Conservation (phyloP, 352 stramenopile species). For the Detonula confervacea region DNA sequence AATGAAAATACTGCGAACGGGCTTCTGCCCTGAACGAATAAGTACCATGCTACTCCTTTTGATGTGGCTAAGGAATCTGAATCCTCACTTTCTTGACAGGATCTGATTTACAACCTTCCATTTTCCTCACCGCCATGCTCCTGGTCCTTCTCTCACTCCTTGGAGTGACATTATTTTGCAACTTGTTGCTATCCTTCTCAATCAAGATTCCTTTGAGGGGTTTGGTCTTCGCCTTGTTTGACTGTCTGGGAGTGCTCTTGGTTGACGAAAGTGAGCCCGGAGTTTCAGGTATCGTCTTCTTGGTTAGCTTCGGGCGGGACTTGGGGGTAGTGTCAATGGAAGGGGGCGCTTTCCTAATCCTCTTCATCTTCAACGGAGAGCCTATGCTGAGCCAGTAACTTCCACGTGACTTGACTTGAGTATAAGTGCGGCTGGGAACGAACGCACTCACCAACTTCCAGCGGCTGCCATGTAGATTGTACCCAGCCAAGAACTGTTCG, state of each 20-base stretch:
- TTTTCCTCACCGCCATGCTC: slow-evolving; percentile 5
- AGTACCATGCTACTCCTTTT: not conserved
- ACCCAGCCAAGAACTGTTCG: slow-evolving; percentile 39
- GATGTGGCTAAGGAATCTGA: slow-evolving; percentile 4
- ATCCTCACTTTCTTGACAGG: slow-evolving; percentile 16
- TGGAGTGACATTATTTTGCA: slow-evolving; percentile 11
- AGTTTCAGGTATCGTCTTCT: slow-evolving; percentile 1
- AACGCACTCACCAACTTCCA: slow-evolving; percentile 41
- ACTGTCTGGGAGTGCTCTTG: slow-evolving; percentile 24
- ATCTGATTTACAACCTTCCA: slow-evolving; percentile 14
- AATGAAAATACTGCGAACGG: not conserved
- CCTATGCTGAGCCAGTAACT: slow-evolving; percentile 46
- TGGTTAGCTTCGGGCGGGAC: no score
- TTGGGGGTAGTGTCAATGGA: not conserved
- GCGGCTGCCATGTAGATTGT: slow-evolving; percentile 21
- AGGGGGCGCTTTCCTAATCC: slow-evolving; percentile 1
- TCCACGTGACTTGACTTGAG: slow-evolving; percentile 49
- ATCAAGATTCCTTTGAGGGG: slow-evolving; percentile 26
- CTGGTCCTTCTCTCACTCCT: slow-evolving; percentile 2
- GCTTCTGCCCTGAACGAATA: not conserved
- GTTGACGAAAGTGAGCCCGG: slow-evolving; percentile 12
- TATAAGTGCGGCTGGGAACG: slow-evolving; percentile 32
- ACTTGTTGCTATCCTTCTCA: slow-evolving; percentile 13
- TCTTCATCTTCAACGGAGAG: slow-evolving; percentile 46
- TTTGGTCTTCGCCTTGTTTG: not conserved